Conservation (phyloP, 2,329 filamentous ascomycete genomes). For the Aspergillus sp. region DNA sequence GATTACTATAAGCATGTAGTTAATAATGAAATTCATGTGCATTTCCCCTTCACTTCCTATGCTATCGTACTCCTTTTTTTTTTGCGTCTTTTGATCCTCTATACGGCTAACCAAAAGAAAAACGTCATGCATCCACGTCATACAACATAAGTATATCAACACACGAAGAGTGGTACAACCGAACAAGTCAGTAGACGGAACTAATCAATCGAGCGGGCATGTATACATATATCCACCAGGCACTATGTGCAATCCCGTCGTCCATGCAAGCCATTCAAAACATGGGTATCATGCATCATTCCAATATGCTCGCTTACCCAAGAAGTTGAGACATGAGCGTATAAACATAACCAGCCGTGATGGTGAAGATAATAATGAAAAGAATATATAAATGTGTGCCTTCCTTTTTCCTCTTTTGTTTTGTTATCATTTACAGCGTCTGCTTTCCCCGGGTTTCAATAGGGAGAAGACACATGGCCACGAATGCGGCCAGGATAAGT, state of each 20-base stretch:
- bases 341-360: constrained; percentile 2
- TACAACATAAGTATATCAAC: background rate
- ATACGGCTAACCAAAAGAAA: background rate
- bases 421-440: constrained; percentile 32
- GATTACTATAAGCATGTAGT: too few relatives aligned
- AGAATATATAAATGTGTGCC: background rate
- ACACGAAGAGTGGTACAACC: background rate
- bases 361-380: background rate
- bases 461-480: constrained; percentile 48
- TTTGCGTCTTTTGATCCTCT: background rate
- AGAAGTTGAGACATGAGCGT: background rate
- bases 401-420: too few relatives aligned
- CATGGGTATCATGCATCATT: constrained; percentile 7
- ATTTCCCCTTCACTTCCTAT: too few relatives aligned
- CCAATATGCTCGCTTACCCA: background rate
- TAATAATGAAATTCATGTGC: too few relatives aligned
- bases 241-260: background rate
- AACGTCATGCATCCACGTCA: background rate
- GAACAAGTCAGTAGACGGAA: background rate
- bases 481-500: constrained; percentile 48
- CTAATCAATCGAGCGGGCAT: background rate
- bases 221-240: background rate
- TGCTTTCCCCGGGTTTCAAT: constrained; percentile 52
- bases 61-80: background rate
- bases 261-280: background rate